These are phyloP conservation scores for Physocladia obscura DNA, from an alignment of 192 early-diverging fungal genomes.

Conservation along the genomic window DNA sequence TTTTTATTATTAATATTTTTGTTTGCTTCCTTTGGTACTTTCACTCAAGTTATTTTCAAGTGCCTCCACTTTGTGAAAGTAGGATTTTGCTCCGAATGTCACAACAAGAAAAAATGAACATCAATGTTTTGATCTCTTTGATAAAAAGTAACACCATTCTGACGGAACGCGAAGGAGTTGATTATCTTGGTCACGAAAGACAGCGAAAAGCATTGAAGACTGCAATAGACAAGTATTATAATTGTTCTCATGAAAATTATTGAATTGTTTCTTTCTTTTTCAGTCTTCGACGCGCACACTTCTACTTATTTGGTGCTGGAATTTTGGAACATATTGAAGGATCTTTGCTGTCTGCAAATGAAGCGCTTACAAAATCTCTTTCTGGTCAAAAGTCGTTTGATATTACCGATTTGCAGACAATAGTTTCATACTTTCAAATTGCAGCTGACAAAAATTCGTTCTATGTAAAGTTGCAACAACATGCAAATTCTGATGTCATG, in stretches of 20 bases:
- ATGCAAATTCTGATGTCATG: neutral
- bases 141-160: constrained; percentile 73
- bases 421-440: neutral
- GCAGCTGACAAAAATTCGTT: neutral
- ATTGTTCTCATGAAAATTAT: neutral
- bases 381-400: constrained; percentile 3
- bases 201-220: constrained; percentile 52
- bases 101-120: constrained; percentile 46
- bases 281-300: neutral
- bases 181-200: constrained; percentile 73
- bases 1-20: neutral
- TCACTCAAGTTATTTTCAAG: too few relatives aligned
- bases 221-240: neutral
- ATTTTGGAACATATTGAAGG: neutral
- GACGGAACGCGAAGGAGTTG: constrained; percentile 60
- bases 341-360: neutral
- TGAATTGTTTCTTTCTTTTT: neutral
- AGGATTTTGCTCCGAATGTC: constrained; percentile 48
- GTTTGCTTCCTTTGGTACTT: neutral
- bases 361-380: neutral
- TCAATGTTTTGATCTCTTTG: constrained; percentile 63
- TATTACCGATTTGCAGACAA: neutral
- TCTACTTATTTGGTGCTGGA: constrained; percentile 5
- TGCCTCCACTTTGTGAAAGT: constrained; percentile 64
- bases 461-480: constrained; percentile 10